phyloP scores from a whole-genome alignment of 139 green algal species.

The Chlorella sp. region DNA sequence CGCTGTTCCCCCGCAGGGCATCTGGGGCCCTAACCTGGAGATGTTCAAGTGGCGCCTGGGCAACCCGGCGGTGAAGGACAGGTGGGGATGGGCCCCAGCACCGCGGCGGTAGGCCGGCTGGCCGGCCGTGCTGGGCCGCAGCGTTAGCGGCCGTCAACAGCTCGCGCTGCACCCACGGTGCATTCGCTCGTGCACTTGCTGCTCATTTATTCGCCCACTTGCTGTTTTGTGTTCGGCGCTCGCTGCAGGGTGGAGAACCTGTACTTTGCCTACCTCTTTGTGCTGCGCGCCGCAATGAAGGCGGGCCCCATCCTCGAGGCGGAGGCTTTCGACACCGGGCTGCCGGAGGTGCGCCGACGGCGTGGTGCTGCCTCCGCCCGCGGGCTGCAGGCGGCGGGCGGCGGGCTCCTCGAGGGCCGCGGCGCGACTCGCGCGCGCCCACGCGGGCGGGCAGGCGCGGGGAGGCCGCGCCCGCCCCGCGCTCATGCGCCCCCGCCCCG shows the following conservation, averaged over 20 bases:
- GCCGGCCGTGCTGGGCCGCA: background rate
- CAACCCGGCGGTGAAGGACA: constrained; percentile 41
- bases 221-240: background rate
- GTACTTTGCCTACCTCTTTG: constrained; percentile 95
- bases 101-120: background rate
- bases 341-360: too few relatives aligned
- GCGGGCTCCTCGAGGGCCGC: too few relatives aligned
- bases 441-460: too few relatives aligned
- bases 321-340: constrained; percentile 69
- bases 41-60: constrained; percentile 76
- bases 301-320: constrained; percentile 65
- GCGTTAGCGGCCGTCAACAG: too few relatives aligned
- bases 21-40: constrained; percentile 78
- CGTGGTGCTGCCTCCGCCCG: too few relatives aligned
- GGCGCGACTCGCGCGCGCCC: too few relatives aligned
- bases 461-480: too few relatives aligned
- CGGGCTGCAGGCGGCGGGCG: too few relatives aligned
- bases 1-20: too few relatives aligned
- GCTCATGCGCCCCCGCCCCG: too few relatives aligned
- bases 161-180: too few relatives aligned
- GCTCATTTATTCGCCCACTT: background rate
- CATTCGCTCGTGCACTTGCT: background rate
- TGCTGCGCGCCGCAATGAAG: constrained; percentile 86
- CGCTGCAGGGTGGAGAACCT: constrained; percentile 80
- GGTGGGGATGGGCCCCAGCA: background rate